These are phyloP conservation scores for Miscanthus sacchariflorus DNA, from an alignment of 202 grass and related monocot species.

Conservation along the genomic window DNA sequence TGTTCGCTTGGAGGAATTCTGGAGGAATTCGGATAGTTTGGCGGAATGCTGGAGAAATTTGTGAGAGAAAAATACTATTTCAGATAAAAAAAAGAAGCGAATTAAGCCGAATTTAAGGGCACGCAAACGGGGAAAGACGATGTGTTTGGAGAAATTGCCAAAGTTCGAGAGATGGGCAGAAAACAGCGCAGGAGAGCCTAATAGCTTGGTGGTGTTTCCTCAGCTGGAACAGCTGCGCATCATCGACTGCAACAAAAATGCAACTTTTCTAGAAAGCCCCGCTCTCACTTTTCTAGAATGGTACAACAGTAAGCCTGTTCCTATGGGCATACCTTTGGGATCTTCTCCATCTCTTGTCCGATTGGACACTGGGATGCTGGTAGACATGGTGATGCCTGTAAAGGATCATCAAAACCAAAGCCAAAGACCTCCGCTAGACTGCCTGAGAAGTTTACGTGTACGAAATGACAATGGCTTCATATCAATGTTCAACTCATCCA, in stretches of 20 bases:
- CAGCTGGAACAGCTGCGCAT: background rate
- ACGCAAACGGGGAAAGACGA: no score
- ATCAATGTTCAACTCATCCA: background rate
- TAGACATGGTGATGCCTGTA: background rate
- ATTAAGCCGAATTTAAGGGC: no score
- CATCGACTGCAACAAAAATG: fast-evolving
- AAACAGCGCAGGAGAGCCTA: background rate
- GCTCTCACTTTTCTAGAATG: background rate
- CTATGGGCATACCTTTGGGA: background rate
- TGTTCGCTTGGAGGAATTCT: no score
- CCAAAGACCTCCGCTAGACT: background rate
- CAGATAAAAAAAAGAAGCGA: no score
- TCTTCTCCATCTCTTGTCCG: background rate
- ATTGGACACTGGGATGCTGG: background rate
- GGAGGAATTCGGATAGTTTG: no score
- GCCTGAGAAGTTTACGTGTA: background rate
- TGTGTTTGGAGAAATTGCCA: fast-evolving
- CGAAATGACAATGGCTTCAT: fast-evolving
- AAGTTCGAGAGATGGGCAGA: slow-evolving; percentile 26
- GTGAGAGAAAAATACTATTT: no score
- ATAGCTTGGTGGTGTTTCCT: background rate
- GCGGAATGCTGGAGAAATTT: no score
- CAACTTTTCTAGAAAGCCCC: background rate
- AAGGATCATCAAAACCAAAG: background rate
- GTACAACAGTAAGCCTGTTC: background rate